These are phyloP conservation scores for Canna indica DNA, from an alignment of 176 grass and related monocot genomes.

Conservation along the genomic window DNA sequence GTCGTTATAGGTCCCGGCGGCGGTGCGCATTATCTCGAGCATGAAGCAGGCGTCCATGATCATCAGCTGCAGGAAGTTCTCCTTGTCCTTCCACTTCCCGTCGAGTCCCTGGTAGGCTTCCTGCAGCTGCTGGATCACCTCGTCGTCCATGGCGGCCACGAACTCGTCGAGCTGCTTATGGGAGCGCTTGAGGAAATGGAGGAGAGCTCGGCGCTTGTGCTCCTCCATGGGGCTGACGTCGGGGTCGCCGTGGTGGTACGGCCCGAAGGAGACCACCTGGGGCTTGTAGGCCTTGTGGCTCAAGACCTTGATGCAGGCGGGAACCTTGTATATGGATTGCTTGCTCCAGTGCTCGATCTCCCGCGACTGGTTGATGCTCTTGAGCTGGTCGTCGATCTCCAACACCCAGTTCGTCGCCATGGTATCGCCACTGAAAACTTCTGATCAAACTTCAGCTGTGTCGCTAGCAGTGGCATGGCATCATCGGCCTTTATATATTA, in stretches of 20 bases:
- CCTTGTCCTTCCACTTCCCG: conserved; percentile 26
- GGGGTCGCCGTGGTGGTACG: conserved; percentile 46
- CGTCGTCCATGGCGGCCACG: conserved; percentile 31
- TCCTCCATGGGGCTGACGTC: conserved; percentile 51
- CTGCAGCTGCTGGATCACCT: conserved; percentile 21
- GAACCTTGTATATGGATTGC: conserved; percentile 55
- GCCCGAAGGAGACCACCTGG: conserved; percentile 62
- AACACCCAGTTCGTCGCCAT: conserved; percentile 31
- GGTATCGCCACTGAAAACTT: neutral
- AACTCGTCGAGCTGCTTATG: conserved; percentile 27
- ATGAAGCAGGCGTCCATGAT: conserved; percentile 71
- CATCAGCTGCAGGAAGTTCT: conserved; percentile 51
- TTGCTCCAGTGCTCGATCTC: conserved; percentile 49
- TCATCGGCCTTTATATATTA: neutral
- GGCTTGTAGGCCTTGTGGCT: conserved; percentile 48
- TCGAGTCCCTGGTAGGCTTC: conserved; percentile 35
- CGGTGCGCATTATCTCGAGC: conserved; percentile 49
- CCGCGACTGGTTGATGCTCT: conserved; percentile 13
- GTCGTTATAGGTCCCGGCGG: conserved; percentile 11
- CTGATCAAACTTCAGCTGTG: neutral
- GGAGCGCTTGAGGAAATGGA: conserved; percentile 50
- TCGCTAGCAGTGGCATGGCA: neutral
- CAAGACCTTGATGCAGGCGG: conserved; percentile 58
- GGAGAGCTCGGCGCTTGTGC: conserved; percentile 60
- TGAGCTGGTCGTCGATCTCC: conserved; percentile 34